phyloP scores from a whole-genome alignment of 345 rosid genomes.

The Eucalyptus camaldulensis region DNA sequence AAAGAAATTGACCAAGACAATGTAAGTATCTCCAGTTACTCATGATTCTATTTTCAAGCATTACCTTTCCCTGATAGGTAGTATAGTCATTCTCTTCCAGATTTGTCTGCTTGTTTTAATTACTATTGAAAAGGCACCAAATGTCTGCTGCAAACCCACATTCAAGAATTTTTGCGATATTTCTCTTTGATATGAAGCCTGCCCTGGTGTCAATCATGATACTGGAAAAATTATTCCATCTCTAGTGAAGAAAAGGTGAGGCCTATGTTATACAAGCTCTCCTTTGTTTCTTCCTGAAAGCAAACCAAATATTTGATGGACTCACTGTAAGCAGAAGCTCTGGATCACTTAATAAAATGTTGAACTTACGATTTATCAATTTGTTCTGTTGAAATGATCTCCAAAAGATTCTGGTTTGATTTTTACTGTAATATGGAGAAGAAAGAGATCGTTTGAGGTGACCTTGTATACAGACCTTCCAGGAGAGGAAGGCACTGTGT shows the following conservation, averaged over 20 bases:
- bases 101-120: not conserved
- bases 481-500: not conserved
- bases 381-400: not conserved
- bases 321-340: not conserved
- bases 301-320: not conserved
- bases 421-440: not conserved
- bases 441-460: not conserved
- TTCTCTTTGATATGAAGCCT: not conserved
- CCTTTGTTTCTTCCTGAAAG: not conserved
- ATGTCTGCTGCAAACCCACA: not conserved
- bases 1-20: constrained; percentile 88
- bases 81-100: not conserved
- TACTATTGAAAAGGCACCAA: not conserved
- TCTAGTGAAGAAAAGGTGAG: not conserved
- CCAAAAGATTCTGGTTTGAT: not conserved
- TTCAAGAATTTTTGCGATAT: not conserved
- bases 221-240: not conserved
- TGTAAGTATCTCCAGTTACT: constrained; percentile 26
- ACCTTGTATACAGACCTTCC: not conserved
- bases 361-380: not conserved
- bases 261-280: not conserved
- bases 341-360: not conserved
- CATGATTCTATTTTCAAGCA: not conserved
- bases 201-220: not conserved
- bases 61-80: not conserved